Evolutionary conservation across 1,284 basidiomycete genomes (phyloP).

Genomic region (Tausonia pullulans): DNA sequence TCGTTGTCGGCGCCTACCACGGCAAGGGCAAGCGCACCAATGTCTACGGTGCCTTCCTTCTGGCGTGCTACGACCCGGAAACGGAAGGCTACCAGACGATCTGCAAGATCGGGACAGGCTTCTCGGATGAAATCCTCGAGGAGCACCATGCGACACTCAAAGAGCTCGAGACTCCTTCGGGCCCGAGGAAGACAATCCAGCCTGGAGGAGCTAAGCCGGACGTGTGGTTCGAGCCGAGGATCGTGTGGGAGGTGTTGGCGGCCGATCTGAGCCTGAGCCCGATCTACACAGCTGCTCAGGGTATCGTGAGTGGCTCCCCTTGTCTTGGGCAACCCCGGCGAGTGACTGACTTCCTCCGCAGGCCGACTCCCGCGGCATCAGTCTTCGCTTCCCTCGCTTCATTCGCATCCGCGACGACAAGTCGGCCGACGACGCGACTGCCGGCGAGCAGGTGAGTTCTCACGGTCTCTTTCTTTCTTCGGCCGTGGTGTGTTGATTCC

Average conservation of each 20-base stretch:
- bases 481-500: constrained; percentile 16
- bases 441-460: constrained; percentile 65
- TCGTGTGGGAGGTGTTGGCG: constrained; percentile 97
- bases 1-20: constrained; percentile 92
- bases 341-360: constrained; percentile 27
- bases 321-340: constrained; percentile 8
- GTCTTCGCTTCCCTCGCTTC: constrained; percentile 90
- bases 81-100: constrained; percentile 87
- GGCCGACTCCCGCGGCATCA: constrained; percentile 82
- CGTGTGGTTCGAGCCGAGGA: constrained; percentile 85
- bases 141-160: constrained; percentile 73
- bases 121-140: constrained; percentile 81
- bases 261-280: constrained; percentile 95
- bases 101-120: constrained; percentile 98
- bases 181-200: constrained; percentile 65
- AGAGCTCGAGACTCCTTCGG: constrained; percentile 51
- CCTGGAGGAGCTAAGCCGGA: constrained; percentile 84
- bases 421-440: constrained; percentile 76
- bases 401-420: constrained; percentile 89
- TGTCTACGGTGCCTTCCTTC: constrained; percentile 88
- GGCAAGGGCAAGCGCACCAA: constrained; percentile 97
- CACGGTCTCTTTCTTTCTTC: not conserved
- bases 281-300: constrained; percentile 93
- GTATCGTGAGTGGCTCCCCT: constrained; percentile 51
- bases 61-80: constrained; percentile 88